Evolutionary conservation across 2,329 filamentous ascomycete genomes (phyloP).

Genomic region (Tothia fuscella): DNA sequence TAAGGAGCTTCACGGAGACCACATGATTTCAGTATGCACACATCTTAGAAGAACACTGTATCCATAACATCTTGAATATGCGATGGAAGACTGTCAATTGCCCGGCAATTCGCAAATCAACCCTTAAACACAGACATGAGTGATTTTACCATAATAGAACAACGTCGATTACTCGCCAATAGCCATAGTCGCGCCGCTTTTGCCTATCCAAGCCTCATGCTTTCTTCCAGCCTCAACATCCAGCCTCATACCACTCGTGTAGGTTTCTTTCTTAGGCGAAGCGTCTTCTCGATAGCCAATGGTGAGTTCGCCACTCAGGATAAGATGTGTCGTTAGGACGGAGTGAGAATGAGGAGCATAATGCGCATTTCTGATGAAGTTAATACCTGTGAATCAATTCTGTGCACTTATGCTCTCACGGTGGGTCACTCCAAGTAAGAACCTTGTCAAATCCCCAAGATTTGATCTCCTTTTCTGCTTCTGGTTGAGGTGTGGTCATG

Average conservation of each 20-base stretch:
- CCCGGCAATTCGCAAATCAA: too few relatives aligned
- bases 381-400: constrained; percentile 8
- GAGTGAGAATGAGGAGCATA: constrained; percentile 56
- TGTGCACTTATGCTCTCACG: constrained; percentile 36
- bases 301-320: constrained; percentile 52
- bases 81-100: too few relatives aligned
- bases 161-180: constrained; percentile 47
- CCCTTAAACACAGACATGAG: too few relatives aligned
- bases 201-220: constrained; percentile 61
- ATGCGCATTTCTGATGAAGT: constrained; percentile 45
- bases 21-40: too few relatives aligned
- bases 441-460: constrained; percentile 59
- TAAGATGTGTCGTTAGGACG: constrained; percentile 56
- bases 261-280: constrained; percentile 43
- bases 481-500: not conserved
- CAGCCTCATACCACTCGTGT: constrained; percentile 47
- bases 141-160: too few relatives aligned
- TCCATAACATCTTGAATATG: too few relatives aligned
- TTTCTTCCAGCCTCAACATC: constrained; percentile 52
- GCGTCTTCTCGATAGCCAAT: constrained; percentile 53
- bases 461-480: constrained; percentile 46
- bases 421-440: constrained; percentile 60
- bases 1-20: too few relatives aligned
- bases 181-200: constrained; percentile 55
- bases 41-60: too few relatives aligned